phyloP scores from a whole-genome alignment of 2,329 filamentous ascomycete genomes.

The Hymenotorrendiella dingleyae region DNA sequence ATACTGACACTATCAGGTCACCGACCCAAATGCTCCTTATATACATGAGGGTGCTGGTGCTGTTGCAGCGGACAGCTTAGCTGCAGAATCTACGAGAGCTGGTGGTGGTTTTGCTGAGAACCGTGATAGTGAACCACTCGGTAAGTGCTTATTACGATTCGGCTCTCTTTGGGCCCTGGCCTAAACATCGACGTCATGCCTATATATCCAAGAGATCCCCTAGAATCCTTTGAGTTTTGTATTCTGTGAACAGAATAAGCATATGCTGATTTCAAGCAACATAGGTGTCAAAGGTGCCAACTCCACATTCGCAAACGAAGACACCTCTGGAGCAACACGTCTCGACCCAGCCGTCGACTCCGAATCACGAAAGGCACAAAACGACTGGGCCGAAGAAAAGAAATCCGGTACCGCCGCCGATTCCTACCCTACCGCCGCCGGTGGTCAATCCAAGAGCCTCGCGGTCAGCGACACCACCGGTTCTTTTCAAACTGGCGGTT shows the following conservation, averaged over 20 bases:
- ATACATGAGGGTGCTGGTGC: slow-evolving; percentile 56
- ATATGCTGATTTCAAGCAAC: too few relatives aligned
- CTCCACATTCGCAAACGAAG: slow-evolving; percentile 50
- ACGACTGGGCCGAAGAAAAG: slow-evolving; percentile 21
- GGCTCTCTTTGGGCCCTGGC: too few relatives aligned
- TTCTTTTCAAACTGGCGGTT: slow-evolving; percentile 9
- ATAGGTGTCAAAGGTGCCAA: slow-evolving; percentile 45
- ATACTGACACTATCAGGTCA: slow-evolving; percentile 42
- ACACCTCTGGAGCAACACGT: slow-evolving; percentile 45
- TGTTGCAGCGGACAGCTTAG: slow-evolving; percentile 65
- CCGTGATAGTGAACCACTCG: slow-evolving; percentile 43
- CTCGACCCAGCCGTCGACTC: slow-evolving; percentile 37
- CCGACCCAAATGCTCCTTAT: slow-evolving; percentile 41
- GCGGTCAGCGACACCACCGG: slow-evolving; percentile 12
- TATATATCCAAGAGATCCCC: too few relatives aligned
- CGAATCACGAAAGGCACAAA: slow-evolving; percentile 18
- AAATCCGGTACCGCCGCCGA: slow-evolving; percentile 12
- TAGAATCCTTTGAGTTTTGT: too few relatives aligned
- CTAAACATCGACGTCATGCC: too few relatives aligned
- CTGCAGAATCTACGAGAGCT: slow-evolving; percentile 60
- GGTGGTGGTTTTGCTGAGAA: slow-evolving; percentile 59
- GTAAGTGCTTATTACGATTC: too few relatives aligned
- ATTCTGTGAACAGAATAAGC: too few relatives aligned
- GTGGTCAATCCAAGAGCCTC: slow-evolving; percentile 14
- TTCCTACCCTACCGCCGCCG: slow-evolving; percentile 13